Percentiles rank a stretch among this genome's conserved stretches.
phyloP scores from a whole-genome alignment of 169 alveolate species.

The Plasmodium malariae region DNA sequence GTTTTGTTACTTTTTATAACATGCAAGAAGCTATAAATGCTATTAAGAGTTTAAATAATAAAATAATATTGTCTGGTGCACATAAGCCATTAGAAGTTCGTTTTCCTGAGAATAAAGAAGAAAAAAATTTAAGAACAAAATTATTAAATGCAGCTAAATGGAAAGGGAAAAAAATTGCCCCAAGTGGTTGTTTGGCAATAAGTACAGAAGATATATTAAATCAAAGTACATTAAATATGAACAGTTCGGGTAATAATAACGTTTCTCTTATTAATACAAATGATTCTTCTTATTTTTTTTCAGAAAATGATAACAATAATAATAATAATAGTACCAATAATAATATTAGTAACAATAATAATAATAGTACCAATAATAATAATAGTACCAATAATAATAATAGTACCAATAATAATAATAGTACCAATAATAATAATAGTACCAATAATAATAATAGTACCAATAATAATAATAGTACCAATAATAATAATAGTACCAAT shows the following conservation, averaged over 20 bases:
- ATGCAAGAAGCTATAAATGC: constrained; percentile 73
- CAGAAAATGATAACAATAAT: constrained; percentile 46
- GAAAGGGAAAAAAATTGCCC: constrained; percentile 76
- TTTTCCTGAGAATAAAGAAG: constrained; percentile 74
- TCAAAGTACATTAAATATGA: constrained; percentile 28
- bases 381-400: too few relatives aligned
- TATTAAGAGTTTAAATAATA: constrained; percentile 66
- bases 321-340: too few relatives aligned
- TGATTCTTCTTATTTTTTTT: constrained; percentile 31
- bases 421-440: too few relatives aligned
- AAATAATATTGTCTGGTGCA: constrained; percentile 74
- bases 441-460: too few relatives aligned
- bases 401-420: too few relatives aligned
- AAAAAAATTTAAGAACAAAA: constrained; percentile 69
- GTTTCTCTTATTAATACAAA: constrained; percentile 17
- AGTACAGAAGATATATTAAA: constrained; percentile 73
- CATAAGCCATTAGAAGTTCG: constrained; percentile 77
- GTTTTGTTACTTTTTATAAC: constrained; percentile 77
- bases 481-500: too few relatives aligned
- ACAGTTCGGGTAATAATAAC: constrained; percentile 44
- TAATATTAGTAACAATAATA: too few relatives aligned
- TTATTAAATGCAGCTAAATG: constrained; percentile 76
- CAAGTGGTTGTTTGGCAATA: constrained; percentile 74
- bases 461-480: too few relatives aligned
- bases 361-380: too few relatives aligned